These are phyloP conservation scores for Trichoderma sp. DNA, from an alignment of 2,329 filamentous ascomycete genomes.

Conservation along the genomic window DNA sequence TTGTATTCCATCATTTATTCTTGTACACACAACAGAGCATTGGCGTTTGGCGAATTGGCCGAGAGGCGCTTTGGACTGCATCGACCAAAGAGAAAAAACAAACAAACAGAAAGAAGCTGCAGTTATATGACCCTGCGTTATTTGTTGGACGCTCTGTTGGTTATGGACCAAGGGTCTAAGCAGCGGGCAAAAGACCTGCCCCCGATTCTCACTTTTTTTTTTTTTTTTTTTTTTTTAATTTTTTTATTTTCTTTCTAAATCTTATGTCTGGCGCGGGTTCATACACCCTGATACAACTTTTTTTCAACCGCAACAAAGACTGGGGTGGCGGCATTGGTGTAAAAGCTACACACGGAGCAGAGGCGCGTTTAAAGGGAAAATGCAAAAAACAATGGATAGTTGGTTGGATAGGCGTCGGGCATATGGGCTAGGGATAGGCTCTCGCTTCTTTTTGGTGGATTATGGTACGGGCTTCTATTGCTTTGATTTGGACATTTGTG, in stretches of 20 bases:
- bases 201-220: background rate
- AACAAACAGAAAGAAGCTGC: background rate
- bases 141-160: constrained; percentile 8
- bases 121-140: constrained; percentile 11
- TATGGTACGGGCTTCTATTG: background rate
- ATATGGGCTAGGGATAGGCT: constrained; percentile 9
- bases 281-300: constrained; percentile 11
- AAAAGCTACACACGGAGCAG: constrained; percentile 12
- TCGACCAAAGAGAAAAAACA: constrained; percentile 19
- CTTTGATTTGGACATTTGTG: background rate
- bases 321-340: constrained; percentile 19
- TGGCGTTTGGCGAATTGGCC: constrained; percentile 37
- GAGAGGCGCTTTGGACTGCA: constrained; percentile 26
- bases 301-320: constrained; percentile 5
- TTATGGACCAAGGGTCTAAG: background rate
- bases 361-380: background rate
- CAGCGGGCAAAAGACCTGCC: background rate
- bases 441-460: background rate
- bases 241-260: background rate
- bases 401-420: constrained; percentile 16
- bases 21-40: constrained; percentile 35
- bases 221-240: background rate
- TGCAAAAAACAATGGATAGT: background rate
- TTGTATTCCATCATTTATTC: constrained; percentile 23
- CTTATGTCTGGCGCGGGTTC: constrained; percentile 3